Base-by-base conservation (phyloP, 2,329 filamentous ascomycete species). In the Cercospora sp. region DNA sequence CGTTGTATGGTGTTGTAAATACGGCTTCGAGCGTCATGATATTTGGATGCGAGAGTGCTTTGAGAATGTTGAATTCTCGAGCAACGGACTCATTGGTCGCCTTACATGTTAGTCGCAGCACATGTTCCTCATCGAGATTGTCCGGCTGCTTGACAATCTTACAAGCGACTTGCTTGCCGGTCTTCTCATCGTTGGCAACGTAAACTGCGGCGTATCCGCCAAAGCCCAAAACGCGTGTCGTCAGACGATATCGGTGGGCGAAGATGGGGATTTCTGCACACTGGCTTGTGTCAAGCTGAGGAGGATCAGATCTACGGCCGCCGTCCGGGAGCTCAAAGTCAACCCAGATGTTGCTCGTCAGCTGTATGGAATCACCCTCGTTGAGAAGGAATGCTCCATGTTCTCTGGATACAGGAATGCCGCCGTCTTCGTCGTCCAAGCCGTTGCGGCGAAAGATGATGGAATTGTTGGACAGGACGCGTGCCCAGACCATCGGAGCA, bases 91-190 rank as follows among this genome's bases (percentile, higher is more conserved):
- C 64, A 36, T 20, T 67, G 36, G 48, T 57, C 20, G n/a, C 31
- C 42, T 20, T 59, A 6, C 39, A 23, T n/a, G 18, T 36, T 28
- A 16, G 39, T 20, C 45, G 33, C 39, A 58, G 13, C n/a, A 9
- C 16, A 33, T 67, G 45, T 28, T 57, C 36, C 12, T 45, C 39
- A 7, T 10, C 4, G 33, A 57, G 20, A 28, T 39, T 39, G n/a
- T 33, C 71, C 33, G 81, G 79, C 2, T 90, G 73, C 63, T 86
- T 81, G 62, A 91, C 80, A 8, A 91, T 78, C 73, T 93, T 92
- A 80, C 90, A 93, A 10, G 89, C 89, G 20, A 91, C 71, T 73
- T 92, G 90, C 65, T 82, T 83, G 42, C 83, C 81, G 0, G 84
- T 86, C 6, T 76, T 77, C 26, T 80, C 76, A 16, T 91, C 83